Evolutionary conservation across 805 yeast genomes (phyloP).

Genomic region (Candida ovalis): DNA sequence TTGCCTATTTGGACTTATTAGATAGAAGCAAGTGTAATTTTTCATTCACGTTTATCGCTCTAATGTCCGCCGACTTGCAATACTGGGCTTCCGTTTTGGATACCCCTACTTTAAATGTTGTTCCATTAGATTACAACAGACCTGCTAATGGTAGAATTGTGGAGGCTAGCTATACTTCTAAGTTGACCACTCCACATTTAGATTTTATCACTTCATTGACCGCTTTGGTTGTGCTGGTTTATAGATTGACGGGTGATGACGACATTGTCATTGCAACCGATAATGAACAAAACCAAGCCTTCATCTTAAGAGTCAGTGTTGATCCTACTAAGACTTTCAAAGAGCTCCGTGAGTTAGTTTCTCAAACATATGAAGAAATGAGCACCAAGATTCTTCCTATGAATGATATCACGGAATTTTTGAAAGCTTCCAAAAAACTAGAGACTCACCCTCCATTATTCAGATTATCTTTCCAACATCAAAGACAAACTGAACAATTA

Average conservation of each 20-base stretch:
- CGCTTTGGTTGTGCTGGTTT: conserved; percentile 64
- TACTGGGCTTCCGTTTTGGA: conserved; percentile 66
- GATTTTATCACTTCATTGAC: conserved; percentile 56
- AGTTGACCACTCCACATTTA: conserved; percentile 18
- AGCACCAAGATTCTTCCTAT: conserved; percentile 41
- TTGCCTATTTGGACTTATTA: too few relatives aligned
- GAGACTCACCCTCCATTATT: conserved; percentile 62
- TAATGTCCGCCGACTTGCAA: conserved; percentile 28
- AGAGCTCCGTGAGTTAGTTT: conserved; percentile 46
- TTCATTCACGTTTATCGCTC: too few relatives aligned
- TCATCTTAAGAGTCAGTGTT: conserved; percentile 61
- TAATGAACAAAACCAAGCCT: conserved; percentile 40
- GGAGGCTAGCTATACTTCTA: conserved; percentile 49
- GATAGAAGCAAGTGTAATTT: too few relatives aligned
- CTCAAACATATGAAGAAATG: conserved; percentile 36
- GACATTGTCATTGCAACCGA: conserved; percentile 86
- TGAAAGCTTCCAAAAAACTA: conserved; percentile 46
- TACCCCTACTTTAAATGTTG: conserved; percentile 78
- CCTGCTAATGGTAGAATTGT: conserved; percentile 67
- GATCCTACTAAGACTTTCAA: conserved; percentile 51
- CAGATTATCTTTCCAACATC: conserved; percentile 55
- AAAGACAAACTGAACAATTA: conserved; percentile 36
- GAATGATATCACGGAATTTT: conserved; percentile 49
- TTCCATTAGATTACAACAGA: conserved; percentile 84
- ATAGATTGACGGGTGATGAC: conserved; percentile 88